A percentile compares a stretch with the other conserved stretches of the same genome.
Conservation (phyloP, 2,329 filamentous ascomycete species). For the Juglanconis juglandina region DNA sequence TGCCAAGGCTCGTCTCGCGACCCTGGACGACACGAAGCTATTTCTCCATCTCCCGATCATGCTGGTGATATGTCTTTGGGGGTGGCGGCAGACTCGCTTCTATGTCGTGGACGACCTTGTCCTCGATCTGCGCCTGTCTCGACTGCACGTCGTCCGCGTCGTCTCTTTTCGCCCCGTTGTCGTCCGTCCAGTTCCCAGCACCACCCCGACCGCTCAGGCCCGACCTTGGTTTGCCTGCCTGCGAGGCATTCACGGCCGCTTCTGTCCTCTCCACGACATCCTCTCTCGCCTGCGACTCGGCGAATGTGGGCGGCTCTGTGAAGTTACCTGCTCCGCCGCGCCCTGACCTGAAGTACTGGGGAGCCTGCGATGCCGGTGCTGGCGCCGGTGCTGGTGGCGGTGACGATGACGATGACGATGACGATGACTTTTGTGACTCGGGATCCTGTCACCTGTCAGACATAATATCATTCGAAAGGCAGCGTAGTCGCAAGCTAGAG, state of each 20-base stretch:
- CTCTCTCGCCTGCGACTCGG: conserved; percentile 30
- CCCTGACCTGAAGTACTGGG: conserved; percentile 43
- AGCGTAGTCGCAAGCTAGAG: not conserved
- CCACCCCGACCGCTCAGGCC: conserved; percentile 49
- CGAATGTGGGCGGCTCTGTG: conserved; percentile 35
- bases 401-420: too few relatives aligned
- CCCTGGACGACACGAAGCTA: not conserved
- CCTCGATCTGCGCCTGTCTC: conserved; percentile 38
- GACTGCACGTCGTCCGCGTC: conserved; percentile 29
- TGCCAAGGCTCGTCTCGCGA: not conserved
- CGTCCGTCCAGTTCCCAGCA: conserved; percentile 51
- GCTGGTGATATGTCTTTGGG: conserved; percentile 38
- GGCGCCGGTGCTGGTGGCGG: not conserved
- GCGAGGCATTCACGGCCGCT: conserved; percentile 32
- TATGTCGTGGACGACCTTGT: conserved; percentile 42
- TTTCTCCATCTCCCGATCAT: conserved; percentile 23
- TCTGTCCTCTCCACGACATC: conserved; percentile 32
- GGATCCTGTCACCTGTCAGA: conserved; percentile 29
- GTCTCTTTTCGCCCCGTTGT: conserved; percentile 22
- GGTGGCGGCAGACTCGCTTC: conserved; percentile 46
- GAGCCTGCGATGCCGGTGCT: conserved; percentile 11
- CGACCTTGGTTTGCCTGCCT: conserved; percentile 19
- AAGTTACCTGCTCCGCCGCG: conserved; percentile 64
- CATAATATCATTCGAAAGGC: not conserved
- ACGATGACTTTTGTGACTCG: conserved; percentile 31